phyloP scores from a whole-genome alignment of 176 grass and related monocot species.

The Coix lacrymajobi region DNA sequence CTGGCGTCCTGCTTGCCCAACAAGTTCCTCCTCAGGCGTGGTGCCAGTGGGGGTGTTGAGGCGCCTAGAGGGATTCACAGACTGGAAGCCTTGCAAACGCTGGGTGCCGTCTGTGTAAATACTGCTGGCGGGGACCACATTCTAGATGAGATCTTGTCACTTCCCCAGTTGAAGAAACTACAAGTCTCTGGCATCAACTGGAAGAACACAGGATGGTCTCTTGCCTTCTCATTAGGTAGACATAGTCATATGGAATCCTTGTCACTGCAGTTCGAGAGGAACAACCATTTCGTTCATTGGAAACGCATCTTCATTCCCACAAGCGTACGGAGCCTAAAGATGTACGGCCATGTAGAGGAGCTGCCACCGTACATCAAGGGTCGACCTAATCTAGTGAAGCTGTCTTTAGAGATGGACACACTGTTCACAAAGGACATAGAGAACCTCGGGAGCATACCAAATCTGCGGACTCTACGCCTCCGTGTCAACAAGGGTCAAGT shows the following conservation, averaged over 20 bases:
- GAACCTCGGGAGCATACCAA: background rate
- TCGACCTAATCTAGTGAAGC: background rate
- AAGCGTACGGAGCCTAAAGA: background rate
- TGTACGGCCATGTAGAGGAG: background rate
- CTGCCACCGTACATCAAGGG: background rate
- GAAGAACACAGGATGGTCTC: accelerated
- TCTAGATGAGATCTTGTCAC: background rate
- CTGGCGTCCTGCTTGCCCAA: too few relatives aligned
- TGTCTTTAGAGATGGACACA: background rate
- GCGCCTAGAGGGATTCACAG: background rate
- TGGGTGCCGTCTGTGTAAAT: background rate
- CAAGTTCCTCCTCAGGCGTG: too few relatives aligned
- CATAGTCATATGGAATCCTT: background rate
- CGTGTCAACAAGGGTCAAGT: background rate
- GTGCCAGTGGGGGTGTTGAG: background rate
- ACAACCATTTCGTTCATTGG: too few relatives aligned
- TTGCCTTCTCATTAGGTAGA: accelerated
- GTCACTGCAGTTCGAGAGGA: background rate
- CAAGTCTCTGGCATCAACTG: background rate
- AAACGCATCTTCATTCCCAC: accelerated
- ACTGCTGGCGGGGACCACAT: too few relatives aligned
- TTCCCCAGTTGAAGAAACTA: background rate
- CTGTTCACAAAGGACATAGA: background rate
- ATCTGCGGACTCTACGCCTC: background rate
- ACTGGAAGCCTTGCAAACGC: background rate